Evolutionary conservation across 176 grass and related monocot species (phyloP), one percentile per base, ranked within the genome.

Genomic region (Lolium rigidum): DNA sequence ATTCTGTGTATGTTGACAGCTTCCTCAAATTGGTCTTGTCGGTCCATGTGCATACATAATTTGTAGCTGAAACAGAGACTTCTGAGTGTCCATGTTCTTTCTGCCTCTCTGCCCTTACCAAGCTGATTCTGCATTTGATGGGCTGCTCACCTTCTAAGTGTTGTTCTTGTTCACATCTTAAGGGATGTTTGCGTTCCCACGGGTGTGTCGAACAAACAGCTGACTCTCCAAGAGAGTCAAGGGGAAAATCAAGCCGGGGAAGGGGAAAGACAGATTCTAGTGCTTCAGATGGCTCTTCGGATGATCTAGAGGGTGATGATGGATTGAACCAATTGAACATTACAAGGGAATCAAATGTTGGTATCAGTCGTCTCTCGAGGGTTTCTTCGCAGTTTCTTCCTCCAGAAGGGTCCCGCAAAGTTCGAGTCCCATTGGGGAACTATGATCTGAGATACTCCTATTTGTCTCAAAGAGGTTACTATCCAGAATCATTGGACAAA

Each of bases 381-480:
- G 86, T 96, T 68, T 98, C 97, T 7, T 94, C 93, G 31, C 97
- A 98, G 46, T 98, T 98, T 86, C 94, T 98, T 81, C 97, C 97
- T 41, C 97, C 94, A 0, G 92, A 96, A 86, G 90, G 92, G 21
- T 98, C 97, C 1, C 87, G 92, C 43, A 98, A 94, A 86, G 87
- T 98, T 64, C 93, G 74, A 79, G 92, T 98, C 74, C 92, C 94
- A 28, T 28, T 94, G 76, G 97, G 94, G 44, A 98, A 98, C 82
- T 98, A 89, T 67, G 92, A 98, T 20, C 79, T 98, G 25, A 72
- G 77, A 77, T 98, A 98, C 66, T 98, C 97, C 63, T 98, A 91
- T 66, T 83, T 96, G 70, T 98, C 97, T 76, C 94, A 98, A 87
- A 89, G 97, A 91, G 97, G 97, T 82, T 98, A 96, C 82, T 98